Conservation (phyloP, 345 rosid genomes). For the Jatropha curcas region DNA sequence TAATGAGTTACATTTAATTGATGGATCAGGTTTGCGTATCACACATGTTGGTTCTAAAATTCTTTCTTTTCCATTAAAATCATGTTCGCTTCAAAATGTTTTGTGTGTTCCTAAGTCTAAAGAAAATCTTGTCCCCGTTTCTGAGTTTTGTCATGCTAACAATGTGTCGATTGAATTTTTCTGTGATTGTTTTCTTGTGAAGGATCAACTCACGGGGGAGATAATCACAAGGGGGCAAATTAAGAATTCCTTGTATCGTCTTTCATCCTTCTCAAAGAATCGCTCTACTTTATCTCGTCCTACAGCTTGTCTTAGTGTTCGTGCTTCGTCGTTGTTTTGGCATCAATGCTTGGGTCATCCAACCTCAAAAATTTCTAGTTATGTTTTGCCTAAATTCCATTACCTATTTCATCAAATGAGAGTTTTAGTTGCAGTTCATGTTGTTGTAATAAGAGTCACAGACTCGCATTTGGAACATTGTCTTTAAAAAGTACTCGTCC, state of each 20-base stretch:
- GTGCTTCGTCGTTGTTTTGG: not conserved
- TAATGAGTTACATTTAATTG: too few species aligned
- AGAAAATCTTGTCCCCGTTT: not conserved
- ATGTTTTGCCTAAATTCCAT: not conserved
- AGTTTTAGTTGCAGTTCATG: not conserved
- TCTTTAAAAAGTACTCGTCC: not conserved
- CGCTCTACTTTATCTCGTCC: not conserved
- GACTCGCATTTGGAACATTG: not conserved
- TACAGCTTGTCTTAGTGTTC: not conserved
- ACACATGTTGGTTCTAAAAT: too few species aligned
- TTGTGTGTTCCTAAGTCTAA: not conserved
- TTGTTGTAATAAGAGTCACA: too few species aligned
- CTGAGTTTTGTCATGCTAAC: not conserved
- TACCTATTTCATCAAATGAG: not conserved
- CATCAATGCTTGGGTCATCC: slow-evolving; percentile 3
- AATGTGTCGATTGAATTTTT: not conserved
- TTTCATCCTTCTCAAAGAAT: not conserved
- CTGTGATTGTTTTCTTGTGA: not conserved
- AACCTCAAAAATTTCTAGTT: not conserved
- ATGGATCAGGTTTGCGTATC: too few species aligned
- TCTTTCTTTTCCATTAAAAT: not conserved
- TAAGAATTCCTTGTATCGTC: too few species aligned
- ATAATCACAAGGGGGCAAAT: not conserved
- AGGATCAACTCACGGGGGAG: not conserved
- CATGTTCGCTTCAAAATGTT: not conserved